Conservation (phyloP, 2,329 filamentous ascomycete genomes). For the Knufia petricola region DNA sequence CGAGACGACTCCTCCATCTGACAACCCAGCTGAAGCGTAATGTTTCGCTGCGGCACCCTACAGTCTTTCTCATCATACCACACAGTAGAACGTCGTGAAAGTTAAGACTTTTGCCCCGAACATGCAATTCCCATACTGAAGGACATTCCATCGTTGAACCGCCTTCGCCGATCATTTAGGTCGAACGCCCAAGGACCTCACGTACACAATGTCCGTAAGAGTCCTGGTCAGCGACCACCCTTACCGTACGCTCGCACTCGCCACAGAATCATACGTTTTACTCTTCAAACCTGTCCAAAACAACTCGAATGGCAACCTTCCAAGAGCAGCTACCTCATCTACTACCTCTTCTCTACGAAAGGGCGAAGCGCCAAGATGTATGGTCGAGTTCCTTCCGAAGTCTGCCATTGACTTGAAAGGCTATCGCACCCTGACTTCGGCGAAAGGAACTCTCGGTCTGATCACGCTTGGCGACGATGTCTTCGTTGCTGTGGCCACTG, state of each 20-base stretch:
- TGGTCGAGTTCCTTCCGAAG: slow-evolving; percentile 72
- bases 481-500: slow-evolving; percentile 82
- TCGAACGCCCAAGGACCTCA: not conserved
- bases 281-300: slow-evolving; percentile 68
- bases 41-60: not conserved
- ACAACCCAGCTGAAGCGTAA: not conserved
- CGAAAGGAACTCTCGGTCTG: slow-evolving; percentile 78
- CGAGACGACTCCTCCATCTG: not conserved
- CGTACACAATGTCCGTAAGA: slow-evolving; percentile 51
- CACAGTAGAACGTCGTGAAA: not conserved
- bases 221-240: slow-evolving; percentile 80
- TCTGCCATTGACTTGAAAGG: slow-evolving; percentile 59
- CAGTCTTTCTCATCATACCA: not conserved
- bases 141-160: not conserved
- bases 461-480: slow-evolving; percentile 77
- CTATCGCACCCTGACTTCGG: slow-evolving; percentile 67
- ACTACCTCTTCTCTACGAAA: slow-evolving; percentile 12
- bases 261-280: slow-evolving; percentile 67
- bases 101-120: not conserved
- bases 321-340: slow-evolving; percentile 30
- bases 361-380: slow-evolving; percentile 53
- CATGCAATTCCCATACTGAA: not conserved
- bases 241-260: slow-evolving; percentile 77
- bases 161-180: not conserved
- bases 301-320: slow-evolving; percentile 39